Percentiles rank a stretch among this genome's conserved stretches.
phyloP scores from a whole-genome alignment of 2,329 filamentous ascomycete genomes.

The Hirsutella minnesotensis region DNA sequence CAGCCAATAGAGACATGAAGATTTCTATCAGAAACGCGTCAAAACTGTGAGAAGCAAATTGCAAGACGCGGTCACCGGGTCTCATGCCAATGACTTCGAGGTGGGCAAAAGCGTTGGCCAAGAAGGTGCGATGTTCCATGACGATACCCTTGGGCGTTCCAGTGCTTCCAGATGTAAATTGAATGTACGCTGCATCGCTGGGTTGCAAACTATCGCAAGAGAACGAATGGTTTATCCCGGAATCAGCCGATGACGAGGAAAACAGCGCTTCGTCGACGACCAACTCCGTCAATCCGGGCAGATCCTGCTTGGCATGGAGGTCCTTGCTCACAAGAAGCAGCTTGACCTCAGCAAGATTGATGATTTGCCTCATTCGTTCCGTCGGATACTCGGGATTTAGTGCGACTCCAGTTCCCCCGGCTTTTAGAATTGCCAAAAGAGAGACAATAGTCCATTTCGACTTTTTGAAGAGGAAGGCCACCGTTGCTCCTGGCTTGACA shows the following conservation, averaged over 20 bases:
- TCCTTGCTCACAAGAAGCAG: not conserved
- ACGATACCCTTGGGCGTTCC: slow-evolving; percentile 16
- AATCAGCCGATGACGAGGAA: too few relatives aligned
- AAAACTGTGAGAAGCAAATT: slow-evolving; percentile 38
- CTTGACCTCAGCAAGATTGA: not conserved
- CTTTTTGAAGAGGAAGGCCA: not conserved
- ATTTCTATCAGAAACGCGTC: slow-evolving; percentile 29
- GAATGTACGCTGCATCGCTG: slow-evolving; percentile 9
- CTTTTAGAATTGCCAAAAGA: not conserved
- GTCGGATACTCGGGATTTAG: not conserved
- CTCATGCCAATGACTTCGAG: slow-evolving; percentile 33
- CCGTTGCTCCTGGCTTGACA: not conserved
- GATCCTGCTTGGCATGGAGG: not conserved
- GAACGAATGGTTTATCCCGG: too few relatives aligned
- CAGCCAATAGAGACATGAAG: slow-evolving; percentile 9
- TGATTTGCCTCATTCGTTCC: not conserved
- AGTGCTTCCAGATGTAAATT: slow-evolving; percentile 17
- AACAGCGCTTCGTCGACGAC: not conserved
- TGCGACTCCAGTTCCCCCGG: not conserved
- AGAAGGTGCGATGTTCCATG: slow-evolving; percentile 36
- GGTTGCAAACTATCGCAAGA: not conserved
- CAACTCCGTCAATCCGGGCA: not conserved
- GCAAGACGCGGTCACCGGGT: slow-evolving; percentile 35
- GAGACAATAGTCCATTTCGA: not conserved
- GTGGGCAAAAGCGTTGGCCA: slow-evolving; percentile 36